Evolutionary conservation across 23 red algal species (phyloP).

Genomic region (Gracilaria vermiculophylla): DNA sequence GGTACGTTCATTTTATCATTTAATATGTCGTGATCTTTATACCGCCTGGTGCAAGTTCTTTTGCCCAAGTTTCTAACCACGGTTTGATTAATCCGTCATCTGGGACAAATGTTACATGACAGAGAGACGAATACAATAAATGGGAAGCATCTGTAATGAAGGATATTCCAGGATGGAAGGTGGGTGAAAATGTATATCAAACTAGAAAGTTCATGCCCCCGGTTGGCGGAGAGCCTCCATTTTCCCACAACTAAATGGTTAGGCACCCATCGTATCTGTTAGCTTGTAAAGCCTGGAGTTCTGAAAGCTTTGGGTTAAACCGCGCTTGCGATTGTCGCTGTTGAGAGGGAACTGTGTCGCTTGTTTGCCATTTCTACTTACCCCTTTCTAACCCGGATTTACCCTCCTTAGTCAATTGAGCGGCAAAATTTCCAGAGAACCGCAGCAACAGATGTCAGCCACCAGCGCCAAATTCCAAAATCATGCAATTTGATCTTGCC

Average conservation of each 20-base stretch:
- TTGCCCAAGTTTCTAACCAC: not conserved
- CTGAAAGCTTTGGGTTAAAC: no score
- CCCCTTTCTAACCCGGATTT: no score
- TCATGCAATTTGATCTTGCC: not conserved
- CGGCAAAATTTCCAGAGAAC: no score
- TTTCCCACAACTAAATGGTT: conserved; percentile 44
- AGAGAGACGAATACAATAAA: conserved; percentile 46
- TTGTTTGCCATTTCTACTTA: no score
- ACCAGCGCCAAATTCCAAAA: not conserved
- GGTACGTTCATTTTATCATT: conserved; percentile 25
- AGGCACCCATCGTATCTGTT: no score
- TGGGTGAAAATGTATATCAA: conserved; percentile 85
- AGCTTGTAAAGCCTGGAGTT: no score
- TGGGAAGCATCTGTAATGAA: conserved; percentile 92
- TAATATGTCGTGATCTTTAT: not conserved
- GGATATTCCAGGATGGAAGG: conserved; percentile 85
- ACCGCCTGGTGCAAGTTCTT: not conserved
- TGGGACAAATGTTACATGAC: not conserved
- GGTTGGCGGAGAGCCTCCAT: conserved; percentile 4
- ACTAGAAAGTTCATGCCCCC: conserved; percentile 79
- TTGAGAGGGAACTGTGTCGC: no score
- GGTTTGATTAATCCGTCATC: not conserved
- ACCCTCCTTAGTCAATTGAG: no score
- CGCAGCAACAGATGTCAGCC: no score
- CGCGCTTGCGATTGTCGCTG: no score